Conservation (phyloP, 805 yeast species). For the Candida methanosorbosa region DNA sequence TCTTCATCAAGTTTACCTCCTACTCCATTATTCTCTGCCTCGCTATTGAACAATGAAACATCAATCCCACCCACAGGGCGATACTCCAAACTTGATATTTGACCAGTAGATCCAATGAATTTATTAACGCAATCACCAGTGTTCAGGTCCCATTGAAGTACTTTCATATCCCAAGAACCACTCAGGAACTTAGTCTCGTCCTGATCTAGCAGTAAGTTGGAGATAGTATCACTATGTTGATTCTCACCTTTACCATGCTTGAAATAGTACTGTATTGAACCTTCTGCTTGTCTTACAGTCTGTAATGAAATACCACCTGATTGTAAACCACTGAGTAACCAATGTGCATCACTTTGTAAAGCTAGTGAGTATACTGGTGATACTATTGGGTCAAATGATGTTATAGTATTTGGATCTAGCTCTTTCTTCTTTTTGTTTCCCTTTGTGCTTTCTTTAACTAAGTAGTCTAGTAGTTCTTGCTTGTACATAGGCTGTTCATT, state of each 20-base stretch:
- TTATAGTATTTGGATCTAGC: constrained; percentile 19
- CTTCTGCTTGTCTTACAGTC: constrained; percentile 77
- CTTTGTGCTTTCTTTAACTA: constrained; percentile 11
- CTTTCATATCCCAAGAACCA: constrained; percentile 85
- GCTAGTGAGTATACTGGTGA: constrained; percentile 88
- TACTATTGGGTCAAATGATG: constrained; percentile 45
- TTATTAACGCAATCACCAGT: constrained; percentile 47
- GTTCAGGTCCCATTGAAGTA: constrained; percentile 80
- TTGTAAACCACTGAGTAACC: constrained; percentile 76
- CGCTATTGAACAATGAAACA: constrained; percentile 18
- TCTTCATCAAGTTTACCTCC: constrained; percentile 26
- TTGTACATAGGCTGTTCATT: constrained; percentile 77
- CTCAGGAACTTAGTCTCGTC: constrained; percentile 59
- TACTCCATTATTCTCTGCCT: constrained; percentile 10
- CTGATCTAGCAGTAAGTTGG: constrained; percentile 55
- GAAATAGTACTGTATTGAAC: constrained; percentile 71
- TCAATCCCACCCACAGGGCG: constrained; percentile 51
- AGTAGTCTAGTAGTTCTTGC: constrained; percentile 22
- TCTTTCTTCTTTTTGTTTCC: constrained; percentile 3
- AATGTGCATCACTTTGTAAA: constrained; percentile 71
- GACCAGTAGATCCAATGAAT: constrained; percentile 60
- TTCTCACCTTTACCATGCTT: constrained; percentile 19
- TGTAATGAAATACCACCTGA: constrained; percentile 85
- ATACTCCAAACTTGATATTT: constrained; percentile 66
- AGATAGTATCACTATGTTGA: constrained; percentile 66